phyloP scores from a whole-genome alignment of 1,139 yeast species.

The Magnusiomyces tetraspermus region DNA sequence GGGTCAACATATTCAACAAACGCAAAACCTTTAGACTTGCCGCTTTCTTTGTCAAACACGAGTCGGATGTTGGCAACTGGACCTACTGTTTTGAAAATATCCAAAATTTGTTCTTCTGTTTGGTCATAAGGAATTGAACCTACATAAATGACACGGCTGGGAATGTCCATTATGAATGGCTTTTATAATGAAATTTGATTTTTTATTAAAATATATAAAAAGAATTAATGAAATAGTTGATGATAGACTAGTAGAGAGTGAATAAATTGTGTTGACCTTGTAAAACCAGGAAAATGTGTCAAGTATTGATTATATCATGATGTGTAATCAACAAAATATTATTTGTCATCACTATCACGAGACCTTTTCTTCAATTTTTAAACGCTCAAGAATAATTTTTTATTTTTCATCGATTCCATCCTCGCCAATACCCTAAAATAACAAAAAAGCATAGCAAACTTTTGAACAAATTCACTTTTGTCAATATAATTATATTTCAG shows the following conservation, averaged over 20 bases:
- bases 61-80: conserved; percentile 72
- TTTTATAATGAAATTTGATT: background rate
- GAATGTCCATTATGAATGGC: conserved; percentile 5
- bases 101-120: conserved; percentile 84
- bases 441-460: too few relatives aligned
- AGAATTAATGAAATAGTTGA: background rate
- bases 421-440: too few relatives aligned
- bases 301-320: background rate
- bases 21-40: conserved; percentile 87
- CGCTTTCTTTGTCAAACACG: conserved; percentile 79
- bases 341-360: background rate
- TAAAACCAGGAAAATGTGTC: too few relatives aligned
- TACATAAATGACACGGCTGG: conserved; percentile 42
- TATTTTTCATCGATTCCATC: background rate
- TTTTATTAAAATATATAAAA: background rate
- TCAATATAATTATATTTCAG: too few relatives aligned
- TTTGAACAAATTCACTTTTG: too few relatives aligned
- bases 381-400: background rate
- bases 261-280: too few relatives aligned
- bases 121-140: conserved; percentile 67
- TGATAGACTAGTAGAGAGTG: too few relatives aligned
- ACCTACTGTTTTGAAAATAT: conserved; percentile 70
- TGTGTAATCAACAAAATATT: background rate
- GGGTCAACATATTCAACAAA: conserved; percentile 64
- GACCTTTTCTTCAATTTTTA: background rate